Evolutionary conservation across 2,329 filamentous ascomycete species (phyloP), one percentile per base, ranked within the genome.

Genomic region (Nakataea oryzae): DNA sequence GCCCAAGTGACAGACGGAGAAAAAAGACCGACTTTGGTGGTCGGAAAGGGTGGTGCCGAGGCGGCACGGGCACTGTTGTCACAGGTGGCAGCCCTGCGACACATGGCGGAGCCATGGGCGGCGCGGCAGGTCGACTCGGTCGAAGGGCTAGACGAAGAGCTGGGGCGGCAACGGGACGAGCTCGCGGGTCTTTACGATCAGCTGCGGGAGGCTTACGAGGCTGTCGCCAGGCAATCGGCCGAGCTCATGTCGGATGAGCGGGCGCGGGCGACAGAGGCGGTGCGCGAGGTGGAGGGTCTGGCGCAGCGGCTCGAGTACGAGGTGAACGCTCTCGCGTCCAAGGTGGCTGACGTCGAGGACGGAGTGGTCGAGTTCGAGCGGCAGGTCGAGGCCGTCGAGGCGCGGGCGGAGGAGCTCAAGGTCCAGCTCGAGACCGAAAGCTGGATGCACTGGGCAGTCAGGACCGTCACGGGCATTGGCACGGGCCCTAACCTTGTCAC

Each of bases 241-340:
- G 87, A 90, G 63, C 76, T 91, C 21, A 75, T 96, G 12, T 80
- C 81, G 0, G 84, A 87, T 58, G 89, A 96, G 74, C 84, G 87
- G 54, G 80, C 81, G 27, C 80, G 83, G 61, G 77, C 96, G 50
- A 84, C 82, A 4, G 90, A 95, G 70, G 82, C 82, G 21, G 79
- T 92, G 64, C 88, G 88, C 72, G 90, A 95, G 65, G 80, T 97
- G 17, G 92, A 96, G 71, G 83, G 88, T 27, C 78, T 96, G 54
- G 86, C 88, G 3, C 91, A 91, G 26, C 93, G 93, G 74, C 79
- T 97, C 62, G 93, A 97, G 69, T 97, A 97, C 73, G 93, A 97
- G 77, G 87, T 97, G 64, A 85, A 88, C 64, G 86, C 86, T 21
- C 78, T 97, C n/a, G 81, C 86, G 59, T 86, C 87, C 58, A 91